Evolutionary conservation across 768 basidiomycete species (phyloP).

Genomic region (Steccherinum ochraceum): DNA sequence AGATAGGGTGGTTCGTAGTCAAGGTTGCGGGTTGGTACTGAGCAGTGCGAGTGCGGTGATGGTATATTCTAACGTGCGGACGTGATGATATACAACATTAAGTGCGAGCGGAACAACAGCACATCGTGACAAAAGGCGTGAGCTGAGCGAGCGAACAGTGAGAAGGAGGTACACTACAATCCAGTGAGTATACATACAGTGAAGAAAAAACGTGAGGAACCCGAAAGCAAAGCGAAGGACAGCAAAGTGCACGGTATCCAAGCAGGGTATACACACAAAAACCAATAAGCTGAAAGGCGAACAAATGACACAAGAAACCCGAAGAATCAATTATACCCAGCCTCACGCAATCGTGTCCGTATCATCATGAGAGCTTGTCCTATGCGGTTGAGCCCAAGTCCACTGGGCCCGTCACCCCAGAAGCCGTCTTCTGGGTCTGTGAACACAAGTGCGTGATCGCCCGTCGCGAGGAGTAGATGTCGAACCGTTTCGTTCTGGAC

Average conservation of each 20-base stretch:
- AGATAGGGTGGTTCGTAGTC: background rate
- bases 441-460: constrained; percentile 41
- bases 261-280: background rate
- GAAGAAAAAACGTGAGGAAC: background rate
- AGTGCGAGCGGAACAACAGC: too few species aligned
- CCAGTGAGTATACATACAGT: background rate
- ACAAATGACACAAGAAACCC: background rate
- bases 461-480: constrained; percentile 47
- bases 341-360: constrained; percentile 37
- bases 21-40: background rate
- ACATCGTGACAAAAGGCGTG: background rate
- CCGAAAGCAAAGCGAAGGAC: background rate
- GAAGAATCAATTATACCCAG: constrained; percentile 10
- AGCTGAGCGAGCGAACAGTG: background rate
- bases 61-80: too few species aligned
- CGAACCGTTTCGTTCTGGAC: constrained; percentile 61
- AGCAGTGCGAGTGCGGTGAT: too few species aligned
- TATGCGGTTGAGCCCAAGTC: constrained; percentile 54
- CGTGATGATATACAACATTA: too few species aligned
- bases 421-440: constrained; percentile 49
- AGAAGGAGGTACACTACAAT: constrained; percentile 3
- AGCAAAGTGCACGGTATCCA: background rate
- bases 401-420: constrained; percentile 56
- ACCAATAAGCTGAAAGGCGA: background rate
- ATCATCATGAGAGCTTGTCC: constrained; percentile 54